Base-by-base conservation (phyloP, 192 early-diverging fungal genomes). In the Coemansia reversa region DNA sequence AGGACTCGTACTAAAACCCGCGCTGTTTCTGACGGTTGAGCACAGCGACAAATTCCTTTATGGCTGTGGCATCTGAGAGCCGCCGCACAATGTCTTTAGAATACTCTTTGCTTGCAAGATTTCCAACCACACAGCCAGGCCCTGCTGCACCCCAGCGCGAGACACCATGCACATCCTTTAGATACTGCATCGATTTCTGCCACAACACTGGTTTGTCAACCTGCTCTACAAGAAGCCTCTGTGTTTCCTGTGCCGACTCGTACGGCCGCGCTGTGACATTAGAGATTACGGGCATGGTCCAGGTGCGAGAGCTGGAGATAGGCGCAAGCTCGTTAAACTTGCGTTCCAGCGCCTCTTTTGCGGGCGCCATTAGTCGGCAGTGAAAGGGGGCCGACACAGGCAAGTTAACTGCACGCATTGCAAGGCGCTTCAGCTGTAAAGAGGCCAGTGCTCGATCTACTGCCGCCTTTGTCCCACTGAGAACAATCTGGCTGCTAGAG, bases 361-460 rank as follows among this genome's bases (percentile, higher is more conserved):
- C 96, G 20, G 92, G 90, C 29, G 83, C 82, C 96, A 98, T 96
- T 58, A 98, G 73, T 32, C 79, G 85, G 76, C 94, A 96, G 79
- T 98, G 96, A 66, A 98, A 98, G 3, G 96, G 96, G 23, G 94
- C 96, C 75, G 94, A 96, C 8, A 98, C 96, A 0, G 94, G 94
- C 45, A 98, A 67, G 48, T 91, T 88, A 5, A 98, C 83, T 19
- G 94, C 89, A 25, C 96, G 85, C 25, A 92, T 92, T 5, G 96
- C 93, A 50, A 92, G 87, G 25, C 89, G 88, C 59, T 86, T 84
- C 18, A 85, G 78, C 72, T 96, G 96, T 23, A 98, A 83, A 33
- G 89, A 76, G 12, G 86, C 82, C 45, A 89, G 88, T 24, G 96
- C 94, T 53, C 87, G 79, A 49, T 95, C 93, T 18, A 98, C 94